A percentile compares a stretch with the other conserved stretches of the same genome.
phyloP scores from a whole-genome alignment of 73 alveolate genomes.

The Tetrahymena borealis region DNA sequence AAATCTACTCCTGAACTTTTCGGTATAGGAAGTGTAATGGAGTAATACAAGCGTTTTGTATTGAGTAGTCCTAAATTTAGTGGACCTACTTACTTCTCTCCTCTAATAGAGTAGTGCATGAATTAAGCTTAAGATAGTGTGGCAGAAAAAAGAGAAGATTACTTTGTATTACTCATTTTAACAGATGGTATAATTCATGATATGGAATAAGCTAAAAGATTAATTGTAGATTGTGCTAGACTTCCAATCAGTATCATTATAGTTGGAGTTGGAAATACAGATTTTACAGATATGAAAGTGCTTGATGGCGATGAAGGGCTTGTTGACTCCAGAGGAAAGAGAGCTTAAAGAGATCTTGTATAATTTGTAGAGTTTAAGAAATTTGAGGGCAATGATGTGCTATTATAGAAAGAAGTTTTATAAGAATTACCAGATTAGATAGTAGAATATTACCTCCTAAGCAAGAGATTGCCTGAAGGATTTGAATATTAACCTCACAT shows the following conservation, averaged over 20 bases:
- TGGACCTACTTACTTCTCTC: constrained; percentile 31
- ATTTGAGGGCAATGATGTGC: constrained; percentile 15
- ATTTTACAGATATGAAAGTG: constrained; percentile 39
- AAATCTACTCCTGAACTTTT: constrained; percentile 47
- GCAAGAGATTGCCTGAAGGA: neutral
- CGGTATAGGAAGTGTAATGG: neutral
- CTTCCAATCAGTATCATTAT: constrained; percentile 46
- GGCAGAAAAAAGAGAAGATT: constrained; percentile 5
- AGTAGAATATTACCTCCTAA: constrained; percentile 4
- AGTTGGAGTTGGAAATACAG: constrained; percentile 54
- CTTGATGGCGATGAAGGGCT: constrained; percentile 37
- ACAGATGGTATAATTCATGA: constrained; percentile 36
- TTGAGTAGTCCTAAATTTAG: neutral
- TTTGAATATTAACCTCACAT: neutral
- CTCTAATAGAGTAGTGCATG: constrained; percentile 11
- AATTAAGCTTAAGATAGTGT: constrained; percentile 7
- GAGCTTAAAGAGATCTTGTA: constrained; percentile 40
- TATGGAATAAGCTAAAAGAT: constrained; percentile 8
- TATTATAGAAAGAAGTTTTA: constrained; percentile 30
- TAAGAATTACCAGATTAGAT: constrained; percentile 48
- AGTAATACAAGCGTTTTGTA: neutral
- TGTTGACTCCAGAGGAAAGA: constrained; percentile 15
- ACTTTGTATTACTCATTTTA: constrained; percentile 1
- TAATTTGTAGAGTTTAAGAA: constrained; percentile 47
- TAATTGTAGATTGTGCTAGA: constrained; percentile 22